A percentile compares a stretch with the other conserved stretches of the same genome.
phyloP scores from a whole-genome alignment of 352 stramenopile genomes.

The Thalassiosira pacifica region DNA sequence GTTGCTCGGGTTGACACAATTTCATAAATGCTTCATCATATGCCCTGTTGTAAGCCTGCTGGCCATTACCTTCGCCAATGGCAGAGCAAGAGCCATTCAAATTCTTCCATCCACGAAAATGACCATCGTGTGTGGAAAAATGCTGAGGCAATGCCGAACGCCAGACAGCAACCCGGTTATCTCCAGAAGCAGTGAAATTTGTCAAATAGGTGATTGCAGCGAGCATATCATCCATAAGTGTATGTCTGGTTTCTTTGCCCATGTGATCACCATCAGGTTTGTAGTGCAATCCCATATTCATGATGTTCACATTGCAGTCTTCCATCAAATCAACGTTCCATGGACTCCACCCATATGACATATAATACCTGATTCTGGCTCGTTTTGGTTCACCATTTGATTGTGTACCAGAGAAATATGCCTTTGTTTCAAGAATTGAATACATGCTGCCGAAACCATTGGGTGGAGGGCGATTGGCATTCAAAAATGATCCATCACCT shows the following conservation, averaged over 20 bases:
- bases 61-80: constrained; percentile 3
- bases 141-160: constrained; percentile 44
- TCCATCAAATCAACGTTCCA: constrained; percentile 43
- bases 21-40: constrained; percentile 36
- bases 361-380: constrained; percentile 47
- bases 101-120: constrained; percentile 41
- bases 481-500: neutral
- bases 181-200: constrained; percentile 35
- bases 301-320: constrained; percentile 40
- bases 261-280: constrained; percentile 30
- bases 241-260: constrained; percentile 6
- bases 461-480: neutral
- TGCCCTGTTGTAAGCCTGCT: constrained; percentile 39
- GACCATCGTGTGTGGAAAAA: constrained; percentile 35
- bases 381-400: neutral
- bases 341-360: constrained; percentile 46
- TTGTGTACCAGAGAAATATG: constrained; percentile 1
- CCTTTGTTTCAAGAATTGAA: constrained; percentile 48
- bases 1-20: constrained; percentile 9
- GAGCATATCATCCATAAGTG: constrained; percentile 38
- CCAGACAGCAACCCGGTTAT: constrained; percentile 43
- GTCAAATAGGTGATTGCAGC: constrained; percentile 47
- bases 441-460: constrained; percentile 34
- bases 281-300: constrained; percentile 52
- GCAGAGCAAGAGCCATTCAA: constrained; percentile 18